phyloP scores from a whole-genome alignment of 169 alveolate genomes.

The Condylostoma magnum region DNA sequence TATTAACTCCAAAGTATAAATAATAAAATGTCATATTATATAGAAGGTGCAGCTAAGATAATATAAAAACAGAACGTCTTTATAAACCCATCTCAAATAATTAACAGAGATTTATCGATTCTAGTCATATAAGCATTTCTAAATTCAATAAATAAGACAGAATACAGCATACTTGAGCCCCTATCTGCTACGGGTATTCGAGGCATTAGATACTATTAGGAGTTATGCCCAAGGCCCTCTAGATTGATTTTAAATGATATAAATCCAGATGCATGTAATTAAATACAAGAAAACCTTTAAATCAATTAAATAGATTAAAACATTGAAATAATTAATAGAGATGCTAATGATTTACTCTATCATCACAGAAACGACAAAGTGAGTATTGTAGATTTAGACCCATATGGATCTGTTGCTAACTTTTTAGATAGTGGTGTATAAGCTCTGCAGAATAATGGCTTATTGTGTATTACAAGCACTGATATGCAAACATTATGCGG shows the following conservation, averaged over 20 bases:
- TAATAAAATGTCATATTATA: background rate
- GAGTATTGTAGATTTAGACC: background rate
- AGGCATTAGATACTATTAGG: background rate
- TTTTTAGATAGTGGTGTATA: background rate
- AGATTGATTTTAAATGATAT: background rate
- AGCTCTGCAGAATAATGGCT: background rate
- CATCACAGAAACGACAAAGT: background rate
- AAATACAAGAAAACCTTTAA: background rate
- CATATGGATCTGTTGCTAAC: background rate
- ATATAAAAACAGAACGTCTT: background rate
- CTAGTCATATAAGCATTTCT: background rate
- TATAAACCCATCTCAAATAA: background rate
- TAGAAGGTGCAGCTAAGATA: background rate
- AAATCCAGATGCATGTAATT: background rate
- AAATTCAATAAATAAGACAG: background rate
- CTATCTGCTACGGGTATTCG: background rate
- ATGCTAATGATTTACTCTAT: background rate
- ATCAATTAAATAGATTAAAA: background rate
- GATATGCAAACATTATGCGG: background rate
- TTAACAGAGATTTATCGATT: background rate
- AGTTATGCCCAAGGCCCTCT: background rate
- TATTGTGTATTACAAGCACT: background rate
- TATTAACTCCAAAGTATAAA: too few species aligned
- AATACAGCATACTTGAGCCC: background rate
- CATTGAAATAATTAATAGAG: background rate